These are phyloP conservation scores for Calonectria hawksworthii DNA, from an alignment of 2,329 filamentous ascomycete genomes.

Conservation along the genomic window DNA sequence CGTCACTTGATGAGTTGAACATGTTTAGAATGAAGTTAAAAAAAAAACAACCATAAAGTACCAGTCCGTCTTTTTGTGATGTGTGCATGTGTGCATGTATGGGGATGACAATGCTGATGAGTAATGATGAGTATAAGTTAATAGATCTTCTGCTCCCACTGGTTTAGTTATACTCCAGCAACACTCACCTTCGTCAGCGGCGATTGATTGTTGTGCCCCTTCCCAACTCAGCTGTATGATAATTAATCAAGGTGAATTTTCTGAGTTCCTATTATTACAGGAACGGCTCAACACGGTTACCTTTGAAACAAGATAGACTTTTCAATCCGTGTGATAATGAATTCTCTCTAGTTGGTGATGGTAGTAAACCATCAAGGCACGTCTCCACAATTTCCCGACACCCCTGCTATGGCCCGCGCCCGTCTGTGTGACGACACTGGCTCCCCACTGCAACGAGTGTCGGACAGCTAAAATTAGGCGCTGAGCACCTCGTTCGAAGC, in stretches of 20 bases:
- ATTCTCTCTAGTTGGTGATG: background rate
- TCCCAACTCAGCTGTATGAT: background rate
- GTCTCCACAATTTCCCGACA: background rate
- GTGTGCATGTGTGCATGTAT: no score
- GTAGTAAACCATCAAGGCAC: background rate
- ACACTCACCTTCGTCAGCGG: background rate
- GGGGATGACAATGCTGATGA: background rate
- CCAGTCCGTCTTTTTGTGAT: background rate
- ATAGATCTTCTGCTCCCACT: background rate
- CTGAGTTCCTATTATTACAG: no score
- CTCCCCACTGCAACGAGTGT: conserved; percentile 20
- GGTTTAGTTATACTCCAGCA: background rate
- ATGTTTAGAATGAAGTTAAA: conserved; percentile 50
- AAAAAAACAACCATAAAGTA: background rate
- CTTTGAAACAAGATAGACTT: no score
- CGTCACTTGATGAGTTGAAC: conserved; percentile 57
- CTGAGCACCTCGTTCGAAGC: conserved; percentile 27
- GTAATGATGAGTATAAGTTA: background rate
- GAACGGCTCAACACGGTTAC: no score
- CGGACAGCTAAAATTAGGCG: conserved; percentile 35
- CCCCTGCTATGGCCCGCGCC: background rate
- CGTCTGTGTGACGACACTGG: conserved; percentile 37
- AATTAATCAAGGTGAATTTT: no score
- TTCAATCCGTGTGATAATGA: background rate
- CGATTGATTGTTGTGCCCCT: background rate